Evolutionary conservation across 1,284 basidiomycete genomes (phyloP).

Genomic region (Singerocomus rubriflavus): DNA sequence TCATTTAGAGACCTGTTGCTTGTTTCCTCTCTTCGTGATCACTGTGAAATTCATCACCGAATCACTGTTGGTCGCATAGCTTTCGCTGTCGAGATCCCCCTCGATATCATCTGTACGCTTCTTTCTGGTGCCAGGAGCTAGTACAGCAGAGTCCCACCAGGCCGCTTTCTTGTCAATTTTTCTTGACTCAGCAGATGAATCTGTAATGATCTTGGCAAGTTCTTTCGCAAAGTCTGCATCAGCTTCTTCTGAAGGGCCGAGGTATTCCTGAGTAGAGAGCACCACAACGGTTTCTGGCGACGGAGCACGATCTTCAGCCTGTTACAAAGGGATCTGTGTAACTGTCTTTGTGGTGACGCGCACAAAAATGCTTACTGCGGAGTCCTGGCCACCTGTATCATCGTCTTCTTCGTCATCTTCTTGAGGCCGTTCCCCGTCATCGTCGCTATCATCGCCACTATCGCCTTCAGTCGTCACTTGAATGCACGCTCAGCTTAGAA

Average conservation of each 20-base stretch:
- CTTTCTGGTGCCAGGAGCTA: conserved; percentile 61
- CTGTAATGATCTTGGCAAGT: conserved; percentile 91
- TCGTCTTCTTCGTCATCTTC: conserved; percentile 59
- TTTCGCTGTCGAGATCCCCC: conserved; percentile 43
- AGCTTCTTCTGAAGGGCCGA: conserved; percentile 82
- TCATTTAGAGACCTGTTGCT: conserved; percentile 66
- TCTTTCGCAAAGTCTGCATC: conserved; percentile 95
- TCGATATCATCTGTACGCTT: conserved; percentile 56
- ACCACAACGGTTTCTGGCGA: conserved; percentile 78
- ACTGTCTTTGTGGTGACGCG: neutral
- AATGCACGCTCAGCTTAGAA: conserved; percentile 7
- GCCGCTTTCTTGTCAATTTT: conserved; percentile 84
- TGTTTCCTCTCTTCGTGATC: conserved; percentile 92
- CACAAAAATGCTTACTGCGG: conserved; percentile 44
- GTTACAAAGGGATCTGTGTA: conserved; percentile 4
- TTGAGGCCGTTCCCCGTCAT: conserved; percentile 54
- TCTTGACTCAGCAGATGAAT: conserved; percentile 77
- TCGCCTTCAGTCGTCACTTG: conserved; percentile 51
- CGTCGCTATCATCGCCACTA: conserved; percentile 70
- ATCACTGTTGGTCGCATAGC: conserved; percentile 35
- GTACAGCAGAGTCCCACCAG: conserved; percentile 82
- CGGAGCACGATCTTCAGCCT: conserved; percentile 65
- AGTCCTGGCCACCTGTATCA: conserved; percentile 41
- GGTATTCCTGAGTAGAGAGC: conserved; percentile 60
- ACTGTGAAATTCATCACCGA: conserved; percentile 90